Evolutionary conservation across 495 filamentous ascomycete species (phyloP), one percentile per base, ranked within the genome.

Genomic region (Aspergillus kassunensis): DNA sequence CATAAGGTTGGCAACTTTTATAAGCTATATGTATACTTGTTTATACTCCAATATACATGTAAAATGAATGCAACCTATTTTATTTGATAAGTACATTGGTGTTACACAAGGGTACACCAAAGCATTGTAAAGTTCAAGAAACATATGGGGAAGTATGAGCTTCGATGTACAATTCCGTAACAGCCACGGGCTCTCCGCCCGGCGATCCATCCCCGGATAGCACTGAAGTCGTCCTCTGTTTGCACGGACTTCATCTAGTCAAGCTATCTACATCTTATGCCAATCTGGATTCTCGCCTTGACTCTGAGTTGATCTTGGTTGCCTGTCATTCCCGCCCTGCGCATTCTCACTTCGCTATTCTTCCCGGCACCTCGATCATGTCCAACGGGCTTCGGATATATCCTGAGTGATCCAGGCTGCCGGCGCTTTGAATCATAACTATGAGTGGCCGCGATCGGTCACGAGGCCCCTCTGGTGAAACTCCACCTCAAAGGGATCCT

Each of bases 371-470:
- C 57, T 59, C 63, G 66, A 71, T 56, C 53, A 74, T 74, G 71
- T 68, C 56, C 66, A 63, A 60, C 61, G 70, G 63, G 64, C 63
- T 54, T 59, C 49, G 39, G 34, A 42, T 34, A 60, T 54, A 50
- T 55, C 59, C 61, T 61, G 54, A 62, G 44, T 63, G 62, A 69
- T 49, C 50, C 61, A 53, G 55, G 57, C 56, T 51, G 59, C 52
- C 47, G 46, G 35, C 25, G 44, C 45, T 36, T 51, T 50, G 55
- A 62, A 56, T 55, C 51, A 44, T 57, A 50, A 66, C 45, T 15
- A 71, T 74, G 69, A 74, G 66, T 46, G 66, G 65, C 45, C 62
- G 64, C 51, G 66, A 71, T 25, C 67, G 70, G 48, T 50, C 65
- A 27, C 65, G 68, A 31, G 65, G 63, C 3, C 65, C 65, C 45